phyloP scores from a whole-genome alignment of 108 stramenopile genomes.

The Nitzschia sp. region DNA sequence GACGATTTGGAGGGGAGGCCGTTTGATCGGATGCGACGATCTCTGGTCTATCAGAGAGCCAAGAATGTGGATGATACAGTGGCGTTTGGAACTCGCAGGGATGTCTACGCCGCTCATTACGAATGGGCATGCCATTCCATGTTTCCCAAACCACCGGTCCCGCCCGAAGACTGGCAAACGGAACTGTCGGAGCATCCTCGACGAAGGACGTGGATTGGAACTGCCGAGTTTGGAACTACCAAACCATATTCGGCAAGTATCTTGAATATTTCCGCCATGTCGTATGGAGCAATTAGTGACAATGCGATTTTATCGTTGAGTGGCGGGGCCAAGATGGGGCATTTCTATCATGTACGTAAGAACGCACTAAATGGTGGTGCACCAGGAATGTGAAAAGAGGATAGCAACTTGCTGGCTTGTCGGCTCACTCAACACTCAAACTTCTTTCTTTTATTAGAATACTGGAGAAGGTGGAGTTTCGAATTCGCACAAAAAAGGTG shows the following conservation, averaged over 20 bases:
- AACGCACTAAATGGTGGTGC: neutral
- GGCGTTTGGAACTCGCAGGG: slow-evolving; percentile 70
- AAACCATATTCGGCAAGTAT: slow-evolving; percentile 73
- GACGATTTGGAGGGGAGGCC: slow-evolving; percentile 60
- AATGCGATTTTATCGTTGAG: slow-evolving; percentile 80
- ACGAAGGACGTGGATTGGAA: slow-evolving; percentile 55
- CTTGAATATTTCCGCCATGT: slow-evolving; percentile 86
- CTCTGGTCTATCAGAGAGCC: slow-evolving; percentile 72
- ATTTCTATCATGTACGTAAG: slow-evolving; percentile 64
- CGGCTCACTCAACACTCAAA: neutral
- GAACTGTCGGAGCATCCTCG: slow-evolving; percentile 16
- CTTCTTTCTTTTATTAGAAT: slow-evolving; percentile 37
- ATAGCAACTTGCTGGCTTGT: too few relatives aligned
- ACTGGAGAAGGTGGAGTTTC: slow-evolving; percentile 90
- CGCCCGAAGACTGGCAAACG: slow-evolving; percentile 16
- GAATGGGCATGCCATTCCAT: slow-evolving; percentile 88
- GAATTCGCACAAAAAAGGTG: slow-evolving; percentile 56
- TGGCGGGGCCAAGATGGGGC: slow-evolving; percentile 70
- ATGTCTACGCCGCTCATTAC: slow-evolving; percentile 49
- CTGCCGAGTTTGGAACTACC: slow-evolving; percentile 33
- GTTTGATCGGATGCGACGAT: slow-evolving; percentile 63
- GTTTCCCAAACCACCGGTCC: slow-evolving; percentile 41
- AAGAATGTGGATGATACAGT: slow-evolving; percentile 59
- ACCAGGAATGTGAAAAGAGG: too few relatives aligned
- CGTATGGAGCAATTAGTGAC: slow-evolving; percentile 83